Evolutionary conservation across 1,139 yeast genomes (phyloP), one percentile per base, ranked within the genome.

Genomic region (Scheffersomyces stambukii): DNA sequence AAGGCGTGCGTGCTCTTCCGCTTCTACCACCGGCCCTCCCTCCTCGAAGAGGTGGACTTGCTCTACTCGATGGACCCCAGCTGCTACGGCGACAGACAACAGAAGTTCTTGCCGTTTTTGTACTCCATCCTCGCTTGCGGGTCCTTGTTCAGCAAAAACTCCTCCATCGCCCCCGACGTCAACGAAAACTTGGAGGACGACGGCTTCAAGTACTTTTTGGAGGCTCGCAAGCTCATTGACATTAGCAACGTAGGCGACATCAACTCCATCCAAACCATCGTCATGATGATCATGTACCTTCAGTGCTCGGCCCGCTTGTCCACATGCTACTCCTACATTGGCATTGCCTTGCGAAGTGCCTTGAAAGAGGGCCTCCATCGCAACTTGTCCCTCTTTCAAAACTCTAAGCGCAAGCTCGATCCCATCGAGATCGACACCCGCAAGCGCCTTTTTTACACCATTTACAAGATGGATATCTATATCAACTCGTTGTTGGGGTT

Each of bases 281-380:
- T 75, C 11, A 74, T 70, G 80, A 61, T 71, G 65, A 79, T 84
- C 32, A 68, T 88, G 44, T 88, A 86, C 50, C 61, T 88, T 31
- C 96, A 88, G 57, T 86, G 96, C 51, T 82, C 95, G 3, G 95
- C 96, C 1, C 68, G 95, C 37, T 64, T 89, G 34, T 81, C 95
- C 0, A 85, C 95, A 0, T 88, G 96, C 55, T 88, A 88, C 52
- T 80, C 95, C 0, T 88, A 85, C 52, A 83, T 86, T 41, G 96
- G 96, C n/a, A 81, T 85, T 29, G 96, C 95, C 0, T 60, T 88
- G 45, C 66, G 96, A 49, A 81, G 91, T 29, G 95, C 95, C 0
- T 59, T 88, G 29, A 72, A 93, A 41, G 93, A 86, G 48, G 97
- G 97, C 1, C 64, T 85, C 19, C 97, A 88, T 53, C 66, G 96